Evolutionary conservation across 2,329 filamentous ascomycete genomes (phyloP), one percentile per base, ranked within the genome.

Genomic region (Aciculosporium take): DNA sequence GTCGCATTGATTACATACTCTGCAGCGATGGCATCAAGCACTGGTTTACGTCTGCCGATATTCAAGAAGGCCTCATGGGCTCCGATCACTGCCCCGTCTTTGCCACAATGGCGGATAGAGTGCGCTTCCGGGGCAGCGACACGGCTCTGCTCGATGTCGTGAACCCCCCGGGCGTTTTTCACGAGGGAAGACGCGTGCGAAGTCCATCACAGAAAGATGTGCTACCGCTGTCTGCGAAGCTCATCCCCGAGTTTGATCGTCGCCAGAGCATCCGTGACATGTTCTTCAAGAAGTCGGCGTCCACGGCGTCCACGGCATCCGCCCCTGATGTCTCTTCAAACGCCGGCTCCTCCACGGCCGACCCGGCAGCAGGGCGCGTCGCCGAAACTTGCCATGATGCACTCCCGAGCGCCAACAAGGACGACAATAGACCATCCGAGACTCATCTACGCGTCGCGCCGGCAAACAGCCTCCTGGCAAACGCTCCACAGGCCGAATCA

Each of bases 11-110:
- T 60, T 96, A 94, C 60, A 74, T 98, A 15, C 70, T 96, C 3
- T 94, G 86, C 56, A 91, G 79, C 48, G 68, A 80, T 31, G 72
- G 74, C 28, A 83, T 94, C 67, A 83, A 79, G 52, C 65, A 73
- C 39, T 95, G 88, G 86, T 83, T 94, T 53, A 67, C 65, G 21
- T 75, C 79, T 33, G 76, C 85, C 6, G 79, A 95, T 52, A 96
- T 96, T 25, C 91, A 96, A 57, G 86, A 94, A 60, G 88, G 88
- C 0, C 65, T 96, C 18, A 81, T 94, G 72, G 91, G 91, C 0
- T 96, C 89, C 1, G 91, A 98, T 55, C 91, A 98, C 59, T 98
- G 91, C 52, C 91, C 91, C 0, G 89, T 96, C 1, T 96, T 82
- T 57, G 86, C 80, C 1, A 70, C 73, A 2, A 67, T 93, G 20